phyloP scores from a whole-genome alignment of 2,329 filamentous ascomycete species.

The Penicillium sp. region DNA sequence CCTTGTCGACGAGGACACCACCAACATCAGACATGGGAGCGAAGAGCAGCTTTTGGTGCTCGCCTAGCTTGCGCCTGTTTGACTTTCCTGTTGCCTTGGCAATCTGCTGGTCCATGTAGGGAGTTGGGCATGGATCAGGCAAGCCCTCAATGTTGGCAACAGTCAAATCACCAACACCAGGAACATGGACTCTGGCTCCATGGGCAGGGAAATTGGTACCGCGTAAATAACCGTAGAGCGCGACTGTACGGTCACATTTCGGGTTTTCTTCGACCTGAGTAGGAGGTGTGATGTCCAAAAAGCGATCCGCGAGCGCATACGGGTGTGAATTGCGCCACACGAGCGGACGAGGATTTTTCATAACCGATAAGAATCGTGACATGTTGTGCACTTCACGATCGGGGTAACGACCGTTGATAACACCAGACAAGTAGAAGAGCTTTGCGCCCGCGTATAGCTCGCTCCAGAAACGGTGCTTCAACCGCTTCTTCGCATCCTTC shows the following conservation, averaged over 20 bases:
- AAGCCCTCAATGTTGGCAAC: conserved; percentile 80
- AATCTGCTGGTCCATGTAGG: conserved; percentile 80
- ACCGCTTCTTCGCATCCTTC: conserved; percentile 89
- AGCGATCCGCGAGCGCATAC: conserved; percentile 89
- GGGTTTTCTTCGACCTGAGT: conserved; percentile 83
- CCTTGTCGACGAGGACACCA: conserved; percentile 92
- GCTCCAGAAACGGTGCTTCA: conserved; percentile 96
- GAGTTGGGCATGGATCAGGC: conserved; percentile 93
- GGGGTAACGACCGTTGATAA: conserved; percentile 94
- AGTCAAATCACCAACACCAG: conserved; percentile 85
- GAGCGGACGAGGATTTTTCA: conserved; percentile 98
- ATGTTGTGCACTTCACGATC: conserved; percentile 96
- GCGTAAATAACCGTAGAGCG: conserved; percentile 87
- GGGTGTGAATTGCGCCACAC: conserved; percentile 96
- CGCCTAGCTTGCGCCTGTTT: conserved; percentile 75
- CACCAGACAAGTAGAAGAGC: conserved; percentile 92
- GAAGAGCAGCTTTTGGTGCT: conserved; percentile 95
- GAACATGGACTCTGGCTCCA: conserved; percentile 84
- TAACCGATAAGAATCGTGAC: conserved; percentile 91
- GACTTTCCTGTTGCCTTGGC: conserved; percentile 83
- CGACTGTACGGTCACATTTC: conserved; percentile 87
- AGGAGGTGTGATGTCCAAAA: conserved; percentile 91
- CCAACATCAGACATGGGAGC: conserved; percentile 98
- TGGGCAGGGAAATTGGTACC: conserved; percentile 90
- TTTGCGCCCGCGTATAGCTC: conserved; percentile 97